A percentile compares a stretch with the other conserved stretches of the same genome.
Conservation (phyloP, 768 basidiomycete genomes). For the Suillus alpinus region DNA sequence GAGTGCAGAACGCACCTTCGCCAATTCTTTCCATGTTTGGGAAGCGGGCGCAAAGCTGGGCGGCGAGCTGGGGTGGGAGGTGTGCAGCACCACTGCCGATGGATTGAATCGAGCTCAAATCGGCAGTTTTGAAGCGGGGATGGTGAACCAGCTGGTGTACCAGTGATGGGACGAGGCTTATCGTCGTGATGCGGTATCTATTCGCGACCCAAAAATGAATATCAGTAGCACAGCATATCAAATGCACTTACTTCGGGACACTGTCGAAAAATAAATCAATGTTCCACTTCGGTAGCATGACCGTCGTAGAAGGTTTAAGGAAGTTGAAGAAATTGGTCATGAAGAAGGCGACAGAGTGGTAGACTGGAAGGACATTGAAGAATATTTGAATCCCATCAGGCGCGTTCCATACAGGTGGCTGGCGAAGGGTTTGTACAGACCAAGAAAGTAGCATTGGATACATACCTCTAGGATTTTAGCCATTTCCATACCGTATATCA, state of each 20-base stretch:
- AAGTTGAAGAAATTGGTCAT: conserved; percentile 43
- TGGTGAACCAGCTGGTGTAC: conserved; percentile 56
- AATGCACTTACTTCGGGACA: conserved; percentile 47
- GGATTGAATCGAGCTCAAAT: conserved; percentile 44
- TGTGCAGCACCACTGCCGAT: conserved; percentile 56
- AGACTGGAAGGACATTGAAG: conserved; percentile 56
- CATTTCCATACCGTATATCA: conserved; percentile 24
- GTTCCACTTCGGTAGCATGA: conserved; percentile 57
- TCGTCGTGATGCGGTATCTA: conserved; percentile 48
- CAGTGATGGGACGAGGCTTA: conserved; percentile 53
- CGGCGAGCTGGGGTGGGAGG: conserved; percentile 48
- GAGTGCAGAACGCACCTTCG: conserved; percentile 37
- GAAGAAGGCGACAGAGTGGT: conserved; percentile 60
- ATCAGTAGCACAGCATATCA: conserved; percentile 1
- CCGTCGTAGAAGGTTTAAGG: conserved; percentile 38
- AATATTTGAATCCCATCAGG: conserved; percentile 40
- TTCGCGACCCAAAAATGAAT: too few species aligned
- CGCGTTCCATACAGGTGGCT: conserved; percentile 35
- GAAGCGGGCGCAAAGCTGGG: conserved; percentile 32
- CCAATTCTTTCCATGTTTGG: conserved; percentile 26
- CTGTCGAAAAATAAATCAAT: conserved; percentile 42
- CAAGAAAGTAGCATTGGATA: not conserved
- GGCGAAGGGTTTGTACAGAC: not conserved
- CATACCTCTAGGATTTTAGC: conserved; percentile 34
- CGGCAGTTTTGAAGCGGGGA: conserved; percentile 37